Base-by-base conservation (phyloP, 1,139 yeast genomes). In the Pichiaceae sp. region DNA sequence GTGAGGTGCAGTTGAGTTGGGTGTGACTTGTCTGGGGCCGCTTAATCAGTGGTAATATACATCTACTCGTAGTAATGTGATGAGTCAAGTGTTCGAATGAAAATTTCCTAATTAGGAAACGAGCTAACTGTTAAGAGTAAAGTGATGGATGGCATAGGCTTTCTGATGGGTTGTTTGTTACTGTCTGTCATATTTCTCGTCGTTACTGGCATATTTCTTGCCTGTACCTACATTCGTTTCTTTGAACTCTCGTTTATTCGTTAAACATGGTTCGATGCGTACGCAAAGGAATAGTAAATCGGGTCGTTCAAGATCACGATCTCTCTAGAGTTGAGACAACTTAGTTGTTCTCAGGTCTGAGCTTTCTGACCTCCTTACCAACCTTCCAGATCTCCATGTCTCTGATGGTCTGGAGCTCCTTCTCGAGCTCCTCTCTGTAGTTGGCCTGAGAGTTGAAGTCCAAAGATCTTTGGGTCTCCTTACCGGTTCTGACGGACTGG, bases 351-450 rank as follows among this genome's bases (percentile, higher is more conserved):
- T 89, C 97, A 58, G 98, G 98, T 74, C 98, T 89, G 68, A 89
- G 80, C 73, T 89, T 89, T 80, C 98, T 89, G 55, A 91, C 98
- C 75, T 91, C 97, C 77, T 89, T 89, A 64, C 98, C 98, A 56
- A 93, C 98, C 64, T 69, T 83, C 98, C 98, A 91, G 91, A 91
- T 91, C 76, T 91, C 98, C 83, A 89, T 86, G 62, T 75, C 75
- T 77, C 97, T 85, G 73, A 91, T 91, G 62, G 75, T 75, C 68
- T 82, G 76, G 63, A 91, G 79, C 75, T 91, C 98, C 64, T 72
- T 73, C 74, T 89, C 96, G 64, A 89, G 80, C 74, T 78, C 87
- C 59, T 79, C 96, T 70, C 98, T 82, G 93, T 91, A 91, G 72
- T 93, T 96, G 47, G 89, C 73, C 69, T 83, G 95, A 51, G 96